These are phyloP conservation scores for Strigomonas oncopelti DNA, from an alignment of 208 protist species.

Conservation along the genomic window DNA sequence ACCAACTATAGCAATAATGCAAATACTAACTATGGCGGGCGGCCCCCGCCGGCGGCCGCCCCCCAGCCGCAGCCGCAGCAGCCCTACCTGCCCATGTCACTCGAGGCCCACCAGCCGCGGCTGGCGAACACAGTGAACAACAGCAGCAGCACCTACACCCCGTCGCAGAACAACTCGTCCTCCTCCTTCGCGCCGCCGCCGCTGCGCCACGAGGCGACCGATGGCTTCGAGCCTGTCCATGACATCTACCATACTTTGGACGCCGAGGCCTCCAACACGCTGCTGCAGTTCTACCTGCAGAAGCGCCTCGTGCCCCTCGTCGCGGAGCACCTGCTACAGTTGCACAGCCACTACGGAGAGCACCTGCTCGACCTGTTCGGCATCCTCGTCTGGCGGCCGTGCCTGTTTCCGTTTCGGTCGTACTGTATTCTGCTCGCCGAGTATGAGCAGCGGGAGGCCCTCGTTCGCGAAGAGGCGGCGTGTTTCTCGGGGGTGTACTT, in stretches of 20 bases:
- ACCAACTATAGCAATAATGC: no score
- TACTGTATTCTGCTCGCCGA: background rate
- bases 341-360: conserved; percentile 19
- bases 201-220: background rate
- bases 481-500: background rate
- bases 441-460: conserved; percentile 1
- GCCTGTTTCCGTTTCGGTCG: background rate
- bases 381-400: background rate
- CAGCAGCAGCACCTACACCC: no score
- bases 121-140: no score
- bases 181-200: no score
- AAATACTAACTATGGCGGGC: no score
- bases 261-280: conserved; percentile 8
- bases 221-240: background rate
- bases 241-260: conserved; percentile 13
- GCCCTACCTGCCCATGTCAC: no score
- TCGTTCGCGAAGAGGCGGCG: conserved; percentile 1
- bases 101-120: no score
- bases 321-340: conserved; percentile 11
- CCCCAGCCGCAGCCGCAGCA: no score
- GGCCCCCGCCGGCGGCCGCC: no score
- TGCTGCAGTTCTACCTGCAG: conserved; percentile 24
- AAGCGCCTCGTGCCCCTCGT: conserved; percentile 24
- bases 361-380: conserved; percentile 11
- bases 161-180: no score